Base-by-base conservation (phyloP, 2,329 filamentous ascomycete species). In the Meredithiella fracta region DNA sequence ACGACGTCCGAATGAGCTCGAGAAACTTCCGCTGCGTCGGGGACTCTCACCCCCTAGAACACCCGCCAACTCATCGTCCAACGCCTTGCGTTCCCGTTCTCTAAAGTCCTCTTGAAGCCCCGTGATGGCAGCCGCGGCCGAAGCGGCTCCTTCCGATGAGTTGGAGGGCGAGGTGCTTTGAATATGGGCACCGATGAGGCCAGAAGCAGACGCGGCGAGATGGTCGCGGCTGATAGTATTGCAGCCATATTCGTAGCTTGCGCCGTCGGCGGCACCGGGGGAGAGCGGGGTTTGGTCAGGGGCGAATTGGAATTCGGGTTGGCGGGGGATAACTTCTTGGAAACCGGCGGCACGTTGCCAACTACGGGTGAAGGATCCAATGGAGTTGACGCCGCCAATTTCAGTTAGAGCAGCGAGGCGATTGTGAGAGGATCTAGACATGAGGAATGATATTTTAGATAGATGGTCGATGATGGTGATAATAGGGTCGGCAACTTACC, bases 281-380 rank as follows among this genome's bases (percentile, higher is more conserved):
- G 65, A 66, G n/a, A 70, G 64, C 20, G 71, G 70, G 34, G 70
- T 69, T 59, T 78, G 75, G 47, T 80, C 78, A 44, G 78, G 73
- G 1, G 76, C 75, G 60, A 81, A 77, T 54, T 86, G 73, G 65
- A 94, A 88, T 34, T 86, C 83, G 14, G 82, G 81, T 15, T 82
- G 79, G 56, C 86, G 82, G 3, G 88, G 87, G 34, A 92, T 83
- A 62, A 95, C 86, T 67, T 96, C 90, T 60, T 81, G 78, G 68
- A 97, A 97, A 57, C 78, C 83, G 25, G 89, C 88, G 38, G 91
- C 91, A 66, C 91, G 82, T 68, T 91, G 87, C 85, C 89, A 95
- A 63, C 87, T 94, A 59, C 85, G 80, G 47, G 90, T 86, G 66
- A 97, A 97, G 64, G 90, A 94, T 64, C 92, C 84, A 63, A 97